These are phyloP conservation scores for Ottelia alismoides DNA, from an alignment of 106 monocot species.

Conservation along the genomic window DNA sequence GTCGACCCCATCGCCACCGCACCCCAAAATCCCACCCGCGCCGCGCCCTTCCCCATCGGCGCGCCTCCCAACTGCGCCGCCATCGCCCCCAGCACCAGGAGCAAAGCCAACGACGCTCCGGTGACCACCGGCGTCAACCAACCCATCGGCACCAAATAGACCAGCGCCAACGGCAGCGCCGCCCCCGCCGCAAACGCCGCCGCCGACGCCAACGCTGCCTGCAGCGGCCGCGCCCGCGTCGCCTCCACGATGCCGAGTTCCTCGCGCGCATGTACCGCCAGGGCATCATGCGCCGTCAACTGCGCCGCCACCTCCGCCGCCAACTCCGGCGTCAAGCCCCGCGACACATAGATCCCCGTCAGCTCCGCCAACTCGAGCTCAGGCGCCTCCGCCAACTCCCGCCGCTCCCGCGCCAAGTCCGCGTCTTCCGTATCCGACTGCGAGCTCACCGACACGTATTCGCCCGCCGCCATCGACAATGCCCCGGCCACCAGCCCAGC, in stretches of 20 bases:
- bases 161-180: constrained; percentile 42
- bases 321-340: too few species aligned
- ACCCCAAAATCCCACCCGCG: constrained; percentile 45
- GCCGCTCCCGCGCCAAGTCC: constrained; percentile 26
- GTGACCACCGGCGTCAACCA: too few species aligned
- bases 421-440: constrained; percentile 57
- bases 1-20: too few species aligned
- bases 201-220: constrained; percentile 63
- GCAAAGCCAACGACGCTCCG: constrained; percentile 25
- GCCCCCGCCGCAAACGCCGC: constrained; percentile 54
- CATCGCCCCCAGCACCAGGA: constrained; percentile 34
- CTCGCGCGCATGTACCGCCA: too few species aligned
- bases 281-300: neutral
- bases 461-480: constrained; percentile 81
- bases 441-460: constrained; percentile 62
- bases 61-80: constrained; percentile 51
- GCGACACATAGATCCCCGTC: neutral
- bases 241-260: too few species aligned
- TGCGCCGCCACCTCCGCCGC: neutral
- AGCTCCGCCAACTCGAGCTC: neutral
- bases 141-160: constrained; percentile 31
- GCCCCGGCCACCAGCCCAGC: constrained; percentile 67
- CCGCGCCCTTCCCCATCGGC: constrained; percentile 22
- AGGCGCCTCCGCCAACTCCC: too few species aligned
- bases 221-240: constrained; percentile 40